These are phyloP conservation scores for Sarcomyxa edulis DNA, from an alignment of 768 basidiomycete genomes.

Conservation along the genomic window DNA sequence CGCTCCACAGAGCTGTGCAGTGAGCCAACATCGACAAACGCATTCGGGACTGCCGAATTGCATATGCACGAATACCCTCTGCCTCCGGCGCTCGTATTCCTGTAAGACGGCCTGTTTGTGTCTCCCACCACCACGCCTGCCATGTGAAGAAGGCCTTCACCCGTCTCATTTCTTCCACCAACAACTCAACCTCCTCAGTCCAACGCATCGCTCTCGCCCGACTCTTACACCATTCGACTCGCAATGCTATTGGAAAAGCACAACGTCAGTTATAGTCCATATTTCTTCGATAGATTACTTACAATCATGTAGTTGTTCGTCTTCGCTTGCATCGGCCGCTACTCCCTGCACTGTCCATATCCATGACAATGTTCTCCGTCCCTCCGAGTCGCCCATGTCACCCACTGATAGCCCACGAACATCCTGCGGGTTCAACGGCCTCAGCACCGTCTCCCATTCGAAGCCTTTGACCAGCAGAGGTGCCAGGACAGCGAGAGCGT, in stretches of 20 bases:
- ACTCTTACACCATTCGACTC: slow-evolving; percentile 16
- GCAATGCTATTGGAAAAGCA: no score
- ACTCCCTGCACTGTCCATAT: slow-evolving; percentile 17
- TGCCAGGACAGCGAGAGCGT: slow-evolving; percentile 1
- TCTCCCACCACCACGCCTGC: slow-evolving; percentile 8
- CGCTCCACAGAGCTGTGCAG: no score
- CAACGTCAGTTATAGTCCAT: no score
- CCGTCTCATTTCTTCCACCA: slow-evolving; percentile 21
- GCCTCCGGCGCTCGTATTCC: no score
- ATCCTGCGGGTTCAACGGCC: background rate
- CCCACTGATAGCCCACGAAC: slow-evolving; percentile 6
- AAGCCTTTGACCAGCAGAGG: background rate
- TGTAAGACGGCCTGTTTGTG: no score
- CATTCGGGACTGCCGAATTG: no score
- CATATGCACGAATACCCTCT: no score
- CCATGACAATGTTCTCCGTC: slow-evolving; percentile 14
- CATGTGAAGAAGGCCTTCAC: slow-evolving; percentile 10
- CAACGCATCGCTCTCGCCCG: slow-evolving; percentile 10
- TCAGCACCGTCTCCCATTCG: slow-evolving; percentile 3
- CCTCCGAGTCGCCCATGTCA: no score
- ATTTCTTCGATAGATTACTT: slow-evolving; percentile 1
- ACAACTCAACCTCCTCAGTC: slow-evolving; percentile 15
- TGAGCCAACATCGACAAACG: no score
- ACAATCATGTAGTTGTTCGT: no score
- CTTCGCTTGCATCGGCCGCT: no score